A percentile compares a stretch with the other conserved stretches of the same genome.
phyloP scores from a whole-genome alignment of 345 rosid genomes.

The Kandelia obovata region DNA sequence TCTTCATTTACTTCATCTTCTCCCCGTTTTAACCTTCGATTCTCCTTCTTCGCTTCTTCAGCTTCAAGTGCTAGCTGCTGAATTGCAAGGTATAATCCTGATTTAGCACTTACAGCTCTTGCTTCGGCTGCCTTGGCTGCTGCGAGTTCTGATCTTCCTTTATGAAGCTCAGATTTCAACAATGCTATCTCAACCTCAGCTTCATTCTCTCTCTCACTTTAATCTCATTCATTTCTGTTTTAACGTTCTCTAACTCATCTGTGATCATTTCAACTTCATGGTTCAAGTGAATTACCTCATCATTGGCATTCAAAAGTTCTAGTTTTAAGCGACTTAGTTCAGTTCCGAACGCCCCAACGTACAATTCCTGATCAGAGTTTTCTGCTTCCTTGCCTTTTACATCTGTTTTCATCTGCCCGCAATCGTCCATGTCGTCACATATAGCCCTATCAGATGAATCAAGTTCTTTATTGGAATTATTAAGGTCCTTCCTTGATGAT shows the following conservation, averaged over 20 bases:
- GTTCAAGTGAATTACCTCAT: slow-evolving; percentile 19
- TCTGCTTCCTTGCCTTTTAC: slow-evolving; percentile 28
- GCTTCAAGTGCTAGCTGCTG: slow-evolving; percentile 37
- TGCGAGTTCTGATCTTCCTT: slow-evolving; percentile 27
- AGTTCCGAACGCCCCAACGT: slow-evolving; percentile 20
- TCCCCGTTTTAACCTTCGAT: slow-evolving; percentile 23
- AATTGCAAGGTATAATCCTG: slow-evolving; percentile 34
- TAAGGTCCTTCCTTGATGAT: slow-evolving; percentile 23
- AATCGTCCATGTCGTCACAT: slow-evolving; percentile 19
- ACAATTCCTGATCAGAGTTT: slow-evolving; percentile 29
- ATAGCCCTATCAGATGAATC: slow-evolving; percentile 23
- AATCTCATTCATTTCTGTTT: slow-evolving; percentile 25
- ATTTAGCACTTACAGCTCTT: slow-evolving; percentile 24
- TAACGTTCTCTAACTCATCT: slow-evolving; percentile 20
- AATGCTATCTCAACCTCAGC: slow-evolving; percentile 35
- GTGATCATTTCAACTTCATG: slow-evolving; percentile 21
- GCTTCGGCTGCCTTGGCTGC: slow-evolving; percentile 44
- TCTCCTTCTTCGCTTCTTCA: slow-evolving; percentile 32
- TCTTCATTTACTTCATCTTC: slow-evolving; percentile 15
- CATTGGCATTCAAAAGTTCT: slow-evolving; percentile 24
- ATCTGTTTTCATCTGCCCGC: slow-evolving; percentile 22
- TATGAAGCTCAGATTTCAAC: slow-evolving; percentile 38
- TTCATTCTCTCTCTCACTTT: slow-evolving; percentile 37
- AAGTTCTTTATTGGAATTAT: slow-evolving; percentile 21
- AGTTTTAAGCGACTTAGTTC: slow-evolving; percentile 29